phyloP scores from a whole-genome alignment of 2,329 filamentous ascomycete genomes.

The Alternaria sp. region DNA sequence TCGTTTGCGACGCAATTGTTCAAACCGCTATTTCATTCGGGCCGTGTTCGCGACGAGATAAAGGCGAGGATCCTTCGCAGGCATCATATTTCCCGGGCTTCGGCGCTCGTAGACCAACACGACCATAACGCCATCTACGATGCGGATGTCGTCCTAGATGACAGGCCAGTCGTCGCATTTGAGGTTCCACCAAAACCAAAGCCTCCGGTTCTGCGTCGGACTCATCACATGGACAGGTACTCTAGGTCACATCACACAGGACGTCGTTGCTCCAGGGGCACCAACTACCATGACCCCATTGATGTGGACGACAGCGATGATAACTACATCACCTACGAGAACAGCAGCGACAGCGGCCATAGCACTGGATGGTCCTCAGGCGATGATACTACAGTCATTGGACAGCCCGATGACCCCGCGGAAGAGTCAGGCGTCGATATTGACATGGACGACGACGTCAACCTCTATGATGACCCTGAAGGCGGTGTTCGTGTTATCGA shows the following conservation, averaged over 20 bases:
- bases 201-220: neutral
- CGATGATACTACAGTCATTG: neutral
- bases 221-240: neutral
- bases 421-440: neutral
- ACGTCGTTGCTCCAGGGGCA: neutral
- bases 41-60: constrained; percentile 11
- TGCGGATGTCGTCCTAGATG: neutral
- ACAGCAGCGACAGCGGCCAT: neutral
- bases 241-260: neutral
- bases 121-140: constrained; percentile 4
- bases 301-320: constrained; percentile 1
- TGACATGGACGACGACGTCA: neutral
- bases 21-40: constrained; percentile 15
- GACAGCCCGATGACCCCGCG: neutral
- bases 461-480: neutral
- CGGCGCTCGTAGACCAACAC: neutral
- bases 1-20: constrained; percentile 3
- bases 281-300: neutral
- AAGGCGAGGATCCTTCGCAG: constrained; percentile 13
- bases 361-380: neutral
- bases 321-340: neutral
- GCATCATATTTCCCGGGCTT: constrained; percentile 1
- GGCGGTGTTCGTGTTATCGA: neutral
- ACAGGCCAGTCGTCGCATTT: neutral
- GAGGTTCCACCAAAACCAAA: neutral